Percentiles rank a stretch among this genome's conserved stretches.
phyloP scores from a whole-genome alignment of 768 basidiomycete species.

The Kwoniella pini region DNA sequence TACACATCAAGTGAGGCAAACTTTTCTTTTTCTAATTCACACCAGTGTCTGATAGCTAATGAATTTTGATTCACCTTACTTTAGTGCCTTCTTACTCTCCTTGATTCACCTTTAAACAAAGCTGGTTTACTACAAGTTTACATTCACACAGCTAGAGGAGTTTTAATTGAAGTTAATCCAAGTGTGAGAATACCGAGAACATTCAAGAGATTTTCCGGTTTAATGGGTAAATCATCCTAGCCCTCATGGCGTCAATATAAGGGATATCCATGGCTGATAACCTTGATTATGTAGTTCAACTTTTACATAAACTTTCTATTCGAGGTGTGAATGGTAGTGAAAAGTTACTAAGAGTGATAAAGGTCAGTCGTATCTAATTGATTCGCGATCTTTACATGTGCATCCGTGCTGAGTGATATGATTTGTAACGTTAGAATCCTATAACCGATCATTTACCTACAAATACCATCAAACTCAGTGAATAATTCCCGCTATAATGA shows the following conservation, averaged over 20 bases:
- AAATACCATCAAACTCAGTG: constrained; percentile 94
- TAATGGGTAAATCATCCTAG: constrained; percentile 72
- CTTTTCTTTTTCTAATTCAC: neutral
- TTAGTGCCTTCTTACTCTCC: constrained; percentile 89
- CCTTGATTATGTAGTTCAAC: constrained; percentile 70
- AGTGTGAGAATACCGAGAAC: constrained; percentile 96
- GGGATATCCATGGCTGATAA: neutral
- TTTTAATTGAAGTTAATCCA: constrained; percentile 97
- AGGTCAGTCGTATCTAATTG: constrained; percentile 67
- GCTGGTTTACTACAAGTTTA: constrained; percentile 95
- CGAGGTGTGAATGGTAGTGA: constrained; percentile 95
- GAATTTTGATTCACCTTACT: neutral
- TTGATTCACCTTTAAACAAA: constrained; percentile 98
- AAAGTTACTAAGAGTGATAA: constrained; percentile 94
- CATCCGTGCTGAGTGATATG: too few relatives aligned
- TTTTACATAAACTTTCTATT: constrained; percentile 92
- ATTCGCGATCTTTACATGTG: too few relatives aligned
- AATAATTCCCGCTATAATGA: too few relatives aligned
- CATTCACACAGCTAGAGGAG: constrained; percentile 94
- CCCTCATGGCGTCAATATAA: neutral
- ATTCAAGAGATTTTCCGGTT: constrained; percentile 95
- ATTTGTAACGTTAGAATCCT: constrained; percentile 93
- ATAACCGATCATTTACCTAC: constrained; percentile 89
- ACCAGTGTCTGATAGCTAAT: neutral
- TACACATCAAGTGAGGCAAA: constrained; percentile 79